phyloP scores from a whole-genome alignment of 1,284 basidiomycete genomes.

The Cerrena zonata region DNA sequence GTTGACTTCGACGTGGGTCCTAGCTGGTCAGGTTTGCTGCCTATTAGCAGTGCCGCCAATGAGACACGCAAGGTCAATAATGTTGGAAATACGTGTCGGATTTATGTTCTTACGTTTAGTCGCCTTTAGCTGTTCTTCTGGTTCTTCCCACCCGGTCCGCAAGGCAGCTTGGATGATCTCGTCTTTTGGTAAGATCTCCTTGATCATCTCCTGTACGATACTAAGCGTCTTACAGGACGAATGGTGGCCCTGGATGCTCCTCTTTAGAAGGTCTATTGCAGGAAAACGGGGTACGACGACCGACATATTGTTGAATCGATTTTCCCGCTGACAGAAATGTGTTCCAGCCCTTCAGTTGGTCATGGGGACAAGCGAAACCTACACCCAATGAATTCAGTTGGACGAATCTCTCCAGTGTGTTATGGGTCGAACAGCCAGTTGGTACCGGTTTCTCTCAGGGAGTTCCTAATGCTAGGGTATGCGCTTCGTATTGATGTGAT shows the following conservation, averaged over 20 bases:
- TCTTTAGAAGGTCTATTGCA: slow-evolving; percentile 73
- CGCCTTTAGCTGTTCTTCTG: slow-evolving; percentile 72
- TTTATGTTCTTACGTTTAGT: background rate
- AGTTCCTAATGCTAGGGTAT: slow-evolving; percentile 53
- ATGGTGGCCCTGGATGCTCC: slow-evolving; percentile 58
- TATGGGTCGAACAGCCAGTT: slow-evolving; percentile 81
- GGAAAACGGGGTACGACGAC: slow-evolving; percentile 79
- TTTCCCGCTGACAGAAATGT: no score
- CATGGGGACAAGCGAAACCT: slow-evolving; percentile 57
- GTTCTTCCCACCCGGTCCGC: slow-evolving; percentile 76
- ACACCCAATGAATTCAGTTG: slow-evolving; percentile 69
- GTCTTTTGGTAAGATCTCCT: slow-evolving; percentile 60
- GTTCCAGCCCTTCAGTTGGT: slow-evolving; percentile 66
- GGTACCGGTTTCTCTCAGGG: slow-evolving; percentile 80
- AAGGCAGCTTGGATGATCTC: slow-evolving; percentile 65
- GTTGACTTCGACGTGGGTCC: slow-evolving; percentile 71
- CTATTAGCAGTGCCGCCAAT: slow-evolving; percentile 54
- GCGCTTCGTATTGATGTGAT: no score
- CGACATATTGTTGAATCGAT: no score
- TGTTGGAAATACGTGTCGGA: background rate
- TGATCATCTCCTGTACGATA: no score
- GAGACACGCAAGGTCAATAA: slow-evolving; percentile 59
- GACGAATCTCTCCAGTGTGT: slow-evolving; percentile 75
- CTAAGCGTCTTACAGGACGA: slow-evolving; percentile 35
- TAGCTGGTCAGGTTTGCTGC: slow-evolving; percentile 69